Evolutionary conservation across 139 green algal species (phyloP).

Genomic region (Tetraselmis chui): DNA sequence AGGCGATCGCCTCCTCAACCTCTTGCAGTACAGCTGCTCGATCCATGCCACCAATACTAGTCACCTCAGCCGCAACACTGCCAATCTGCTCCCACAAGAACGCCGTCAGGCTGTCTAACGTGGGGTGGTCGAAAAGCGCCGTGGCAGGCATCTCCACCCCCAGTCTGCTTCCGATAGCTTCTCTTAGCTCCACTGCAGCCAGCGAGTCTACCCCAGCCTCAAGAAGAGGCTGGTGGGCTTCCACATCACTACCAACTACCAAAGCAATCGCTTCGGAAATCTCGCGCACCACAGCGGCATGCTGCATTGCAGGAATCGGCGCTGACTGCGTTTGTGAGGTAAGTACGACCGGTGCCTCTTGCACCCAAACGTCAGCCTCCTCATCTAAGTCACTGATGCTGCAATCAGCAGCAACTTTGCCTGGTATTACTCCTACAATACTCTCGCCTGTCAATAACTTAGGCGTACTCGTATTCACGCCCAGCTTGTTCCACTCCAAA

Average conservation of each 20-base stretch:
- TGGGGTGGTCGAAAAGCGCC: slow-evolving; percentile 7
- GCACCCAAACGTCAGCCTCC: no score
- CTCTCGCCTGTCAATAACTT: background rate
- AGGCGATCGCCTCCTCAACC: background rate
- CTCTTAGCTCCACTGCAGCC: slow-evolving; percentile 8
- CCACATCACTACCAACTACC: slow-evolving; percentile 3
- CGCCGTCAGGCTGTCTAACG: background rate
- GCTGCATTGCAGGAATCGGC: background rate
- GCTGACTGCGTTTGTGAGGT: background rate
- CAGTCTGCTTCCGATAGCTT: background rate
- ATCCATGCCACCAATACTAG: background rate
- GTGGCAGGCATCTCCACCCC: background rate
- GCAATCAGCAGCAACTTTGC: background rate
- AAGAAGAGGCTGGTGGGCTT: background rate
- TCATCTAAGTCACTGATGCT: no score
- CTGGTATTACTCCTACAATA: background rate
- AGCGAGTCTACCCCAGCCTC: slow-evolving; percentile 23
- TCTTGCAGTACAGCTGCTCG: background rate
- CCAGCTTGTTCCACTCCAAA: background rate
- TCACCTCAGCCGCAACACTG: no score
- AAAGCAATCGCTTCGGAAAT: background rate
- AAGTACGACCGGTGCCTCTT: no score
- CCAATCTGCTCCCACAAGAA: background rate
- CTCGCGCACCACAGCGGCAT: background rate
- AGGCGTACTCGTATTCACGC: background rate